Evolutionary conservation across 2,329 filamentous ascomycete species (phyloP).

Genomic region (Trichoderma citrinoviride): DNA sequence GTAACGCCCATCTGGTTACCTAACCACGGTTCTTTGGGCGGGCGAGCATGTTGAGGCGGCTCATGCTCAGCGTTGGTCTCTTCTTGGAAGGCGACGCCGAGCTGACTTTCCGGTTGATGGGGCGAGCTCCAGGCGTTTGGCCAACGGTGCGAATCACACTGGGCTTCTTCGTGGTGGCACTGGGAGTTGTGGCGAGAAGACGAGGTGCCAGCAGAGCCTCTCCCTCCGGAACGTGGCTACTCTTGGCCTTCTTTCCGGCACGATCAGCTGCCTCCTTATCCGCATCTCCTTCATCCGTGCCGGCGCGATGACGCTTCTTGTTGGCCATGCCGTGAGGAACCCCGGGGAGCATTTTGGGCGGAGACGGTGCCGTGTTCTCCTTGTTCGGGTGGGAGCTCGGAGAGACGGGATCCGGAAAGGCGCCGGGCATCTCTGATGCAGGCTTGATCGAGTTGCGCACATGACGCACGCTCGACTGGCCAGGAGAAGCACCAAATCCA

Average conservation of each 20-base stretch:
- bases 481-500: constrained; percentile 56
- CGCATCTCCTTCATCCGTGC: constrained; percentile 55
- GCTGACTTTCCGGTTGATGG: not conserved
- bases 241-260: constrained; percentile 59
- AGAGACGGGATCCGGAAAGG: constrained; percentile 45
- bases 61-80: constrained; percentile 52
- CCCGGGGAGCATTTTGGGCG: constrained; percentile 40
- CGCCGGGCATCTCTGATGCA: constrained; percentile 51
- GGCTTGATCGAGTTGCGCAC: constrained; percentile 53
- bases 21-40: constrained; percentile 57
- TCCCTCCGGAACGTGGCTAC: constrained; percentile 48
- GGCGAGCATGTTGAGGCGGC: constrained; percentile 60
- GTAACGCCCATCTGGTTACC: constrained; percentile 13
- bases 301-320: constrained; percentile 63
- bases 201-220: constrained; percentile 53
- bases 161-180: constrained; percentile 39
- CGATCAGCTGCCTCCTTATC: constrained; percentile 48
- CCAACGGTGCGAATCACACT: constrained; percentile 30
- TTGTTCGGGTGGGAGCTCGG: constrained; percentile 47
- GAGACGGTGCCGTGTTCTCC: constrained; percentile 50
- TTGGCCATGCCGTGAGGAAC: constrained; percentile 62
- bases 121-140: constrained; percentile 25
- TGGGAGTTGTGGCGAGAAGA: constrained; percentile 40
- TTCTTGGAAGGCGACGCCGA: constrained; percentile 52
- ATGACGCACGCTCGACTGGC: constrained; percentile 60